These are phyloP conservation scores for Scleroderma bovista DNA, from an alignment of 768 basidiomycete genomes.

Conservation along the genomic window DNA sequence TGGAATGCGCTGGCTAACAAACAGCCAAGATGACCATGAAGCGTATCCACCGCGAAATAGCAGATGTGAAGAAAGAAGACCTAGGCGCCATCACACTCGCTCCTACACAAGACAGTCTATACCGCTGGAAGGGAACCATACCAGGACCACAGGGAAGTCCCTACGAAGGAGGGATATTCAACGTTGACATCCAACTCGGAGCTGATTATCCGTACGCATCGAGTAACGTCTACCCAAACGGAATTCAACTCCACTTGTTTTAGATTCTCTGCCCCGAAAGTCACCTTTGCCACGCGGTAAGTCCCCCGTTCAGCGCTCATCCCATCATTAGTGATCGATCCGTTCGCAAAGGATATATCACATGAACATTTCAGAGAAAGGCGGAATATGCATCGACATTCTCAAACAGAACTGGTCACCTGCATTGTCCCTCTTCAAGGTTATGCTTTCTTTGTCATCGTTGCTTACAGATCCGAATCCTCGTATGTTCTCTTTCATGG, in stretches of 20 bases:
- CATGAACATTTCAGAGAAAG: conserved; percentile 82
- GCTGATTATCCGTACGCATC: conserved; percentile 72
- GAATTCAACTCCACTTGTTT: background rate
- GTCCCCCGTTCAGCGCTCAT: conserved; percentile 7
- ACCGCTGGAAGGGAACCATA: conserved; percentile 70
- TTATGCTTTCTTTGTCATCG: conserved; percentile 88
- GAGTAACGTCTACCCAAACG: background rate
- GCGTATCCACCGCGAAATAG: conserved; percentile 78
- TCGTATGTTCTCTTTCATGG: conserved; percentile 41
- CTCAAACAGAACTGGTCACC: conserved; percentile 95
- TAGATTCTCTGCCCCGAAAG: conserved; percentile 72
- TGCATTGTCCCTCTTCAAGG: conserved; percentile 89
- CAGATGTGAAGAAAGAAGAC: conserved; percentile 79
- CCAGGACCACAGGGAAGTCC: conserved; percentile 80
- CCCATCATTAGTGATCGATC: background rate
- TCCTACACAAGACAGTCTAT: conserved; percentile 61
- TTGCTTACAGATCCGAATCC: conserved; percentile 94
- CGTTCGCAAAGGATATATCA: conserved; percentile 66
- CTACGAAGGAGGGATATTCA: conserved; percentile 76
- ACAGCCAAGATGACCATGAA: conserved; percentile 57
- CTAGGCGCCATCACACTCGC: conserved; percentile 64
- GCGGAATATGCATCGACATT: conserved; percentile 82
- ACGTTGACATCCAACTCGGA: conserved; percentile 59
- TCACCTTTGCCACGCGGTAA: conserved; percentile 69
- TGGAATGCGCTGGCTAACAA: conserved; percentile 4